These are phyloP conservation scores for Phallus indusiatus DNA, from an alignment of 768 basidiomycete genomes.

Conservation along the genomic window DNA sequence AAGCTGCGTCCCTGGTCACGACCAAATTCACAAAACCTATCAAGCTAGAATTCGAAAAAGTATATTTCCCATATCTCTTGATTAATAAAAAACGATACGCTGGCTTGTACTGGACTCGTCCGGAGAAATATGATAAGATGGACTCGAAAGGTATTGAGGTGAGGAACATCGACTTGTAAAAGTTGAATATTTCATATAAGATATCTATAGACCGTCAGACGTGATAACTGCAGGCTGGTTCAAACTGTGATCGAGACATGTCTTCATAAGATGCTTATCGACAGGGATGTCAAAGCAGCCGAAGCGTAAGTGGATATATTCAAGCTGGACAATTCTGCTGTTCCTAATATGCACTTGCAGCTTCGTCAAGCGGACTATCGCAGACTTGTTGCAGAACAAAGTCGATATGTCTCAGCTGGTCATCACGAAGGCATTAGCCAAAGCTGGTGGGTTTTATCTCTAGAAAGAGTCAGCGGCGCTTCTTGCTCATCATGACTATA, in stretches of 20 bases:
- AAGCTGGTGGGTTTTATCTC: slow-evolving; percentile 46
- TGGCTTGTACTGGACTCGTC: slow-evolving; percentile 92
- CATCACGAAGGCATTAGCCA: slow-evolving; percentile 94
- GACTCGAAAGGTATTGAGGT: slow-evolving; percentile 99
- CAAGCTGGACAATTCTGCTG: not conserved
- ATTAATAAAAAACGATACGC: slow-evolving; percentile 99
- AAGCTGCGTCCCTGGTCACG: slow-evolving; percentile 90
- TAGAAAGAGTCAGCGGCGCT: not conserved
- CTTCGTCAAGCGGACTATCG: slow-evolving; percentile 88
- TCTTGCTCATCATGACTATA: slow-evolving; percentile 17
- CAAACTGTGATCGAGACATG: slow-evolving; percentile 98
- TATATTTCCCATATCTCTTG: slow-evolving; percentile 95
- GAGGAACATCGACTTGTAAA: slow-evolving; percentile 14
- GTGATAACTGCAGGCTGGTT: slow-evolving; percentile 98
- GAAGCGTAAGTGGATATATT: slow-evolving; percentile 68
- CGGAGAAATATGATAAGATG: slow-evolving; percentile 98
- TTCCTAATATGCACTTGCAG: slow-evolving; percentile 29
- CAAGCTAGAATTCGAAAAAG: slow-evolving; percentile 99
- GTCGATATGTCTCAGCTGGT: slow-evolving; percentile 99
- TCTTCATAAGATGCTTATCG: slow-evolving; percentile 94
- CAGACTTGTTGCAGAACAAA: slow-evolving; percentile 92
- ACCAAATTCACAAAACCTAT: slow-evolving; percentile 89
- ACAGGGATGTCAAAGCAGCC: slow-evolving; percentile 87
- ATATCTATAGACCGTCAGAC: slow-evolving; percentile 78
- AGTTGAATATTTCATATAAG: not conserved